These are phyloP conservation scores for Suillus tomentosus DNA, from an alignment of 768 basidiomycete species.

Conservation along the genomic window DNA sequence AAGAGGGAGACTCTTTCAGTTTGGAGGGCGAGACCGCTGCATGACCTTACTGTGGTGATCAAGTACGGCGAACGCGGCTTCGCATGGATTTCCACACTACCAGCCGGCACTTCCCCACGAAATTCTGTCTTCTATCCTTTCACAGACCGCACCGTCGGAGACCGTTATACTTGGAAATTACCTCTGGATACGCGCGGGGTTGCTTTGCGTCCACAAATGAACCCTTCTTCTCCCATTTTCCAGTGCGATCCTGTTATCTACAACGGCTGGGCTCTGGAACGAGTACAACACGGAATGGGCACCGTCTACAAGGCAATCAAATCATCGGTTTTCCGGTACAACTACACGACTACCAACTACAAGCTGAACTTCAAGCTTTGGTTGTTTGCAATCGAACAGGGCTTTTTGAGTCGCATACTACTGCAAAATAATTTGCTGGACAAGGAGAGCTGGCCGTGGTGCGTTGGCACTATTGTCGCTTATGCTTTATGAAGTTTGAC, in stretches of 20 bases:
- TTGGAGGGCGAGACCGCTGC: slow-evolving; percentile 11
- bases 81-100: slow-evolving; percentile 28
- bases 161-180: slow-evolving; percentile 30
- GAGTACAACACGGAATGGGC: neutral
- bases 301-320: slow-evolving; percentile 6
- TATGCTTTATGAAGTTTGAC: neutral
- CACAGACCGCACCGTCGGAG: slow-evolving; percentile 30
- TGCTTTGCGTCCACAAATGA: slow-evolving; percentile 6
- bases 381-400: neutral
- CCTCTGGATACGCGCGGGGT: slow-evolving; percentile 20
- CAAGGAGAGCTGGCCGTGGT: slow-evolving; percentile 4
- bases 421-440: neutral
- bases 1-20: slow-evolving; percentile 28
- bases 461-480: neutral
- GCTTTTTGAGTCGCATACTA: slow-evolving; percentile 1
- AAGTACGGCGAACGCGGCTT: slow-evolving; percentile 39
- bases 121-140: slow-evolving; percentile 18
- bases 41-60: slow-evolving; percentile 15
- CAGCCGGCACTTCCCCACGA: neutral
- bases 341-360: slow-evolving; percentile 9
- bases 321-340: slow-evolving; percentile 12
- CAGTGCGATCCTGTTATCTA: slow-evolving; percentile 15
- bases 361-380: slow-evolving; percentile 5
- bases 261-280: slow-evolving; percentile 12
- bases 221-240: slow-evolving; percentile 9